phyloP scores from a whole-genome alignment of 495 filamentous ascomycete species.

The Penicillium fimorum region DNA sequence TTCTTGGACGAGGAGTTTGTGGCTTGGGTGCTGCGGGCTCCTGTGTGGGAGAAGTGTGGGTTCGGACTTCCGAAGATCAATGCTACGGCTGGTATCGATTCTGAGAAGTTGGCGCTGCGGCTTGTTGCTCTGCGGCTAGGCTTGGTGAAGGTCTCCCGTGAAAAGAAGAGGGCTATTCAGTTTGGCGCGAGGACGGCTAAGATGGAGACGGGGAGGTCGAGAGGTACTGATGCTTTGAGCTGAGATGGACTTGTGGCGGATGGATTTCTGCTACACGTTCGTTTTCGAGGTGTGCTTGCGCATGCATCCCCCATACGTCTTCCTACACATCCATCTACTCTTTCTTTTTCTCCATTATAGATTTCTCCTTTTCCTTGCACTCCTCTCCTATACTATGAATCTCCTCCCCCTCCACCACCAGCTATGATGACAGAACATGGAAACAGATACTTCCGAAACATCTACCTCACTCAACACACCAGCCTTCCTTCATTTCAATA shows the following conservation, averaged over 20 bases:
- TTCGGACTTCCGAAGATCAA: slow-evolving; percentile 48
- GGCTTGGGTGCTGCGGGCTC: slow-evolving; percentile 67
- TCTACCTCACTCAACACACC: slow-evolving; percentile 2
- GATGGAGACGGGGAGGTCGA: slow-evolving; percentile 71
- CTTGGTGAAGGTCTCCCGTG: slow-evolving; percentile 64
- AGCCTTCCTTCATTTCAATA: not conserved
- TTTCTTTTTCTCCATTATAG: slow-evolving; percentile 2
- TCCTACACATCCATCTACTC: not conserved
- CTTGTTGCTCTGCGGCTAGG: slow-evolving; percentile 74
- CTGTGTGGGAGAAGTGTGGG: slow-evolving; percentile 83
- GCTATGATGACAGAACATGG: slow-evolving; percentile 48
- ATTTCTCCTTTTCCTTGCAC: slow-evolving; percentile 1
- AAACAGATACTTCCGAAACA: slow-evolving; percentile 55
- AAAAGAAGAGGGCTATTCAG: slow-evolving; percentile 93
- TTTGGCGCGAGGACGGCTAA: slow-evolving; percentile 85
- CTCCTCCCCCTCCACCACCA: slow-evolving; percentile 14
- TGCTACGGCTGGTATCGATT: slow-evolving; percentile 51
- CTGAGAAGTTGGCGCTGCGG: slow-evolving; percentile 77
- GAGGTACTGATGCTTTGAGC: slow-evolving; percentile 60
- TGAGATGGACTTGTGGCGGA: slow-evolving; percentile 19
- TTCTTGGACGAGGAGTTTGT: slow-evolving; percentile 87
- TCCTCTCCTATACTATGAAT: not conserved
- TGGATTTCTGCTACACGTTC: not conserved
- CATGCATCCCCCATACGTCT: not conserved
- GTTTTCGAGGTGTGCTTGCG: not conserved